Percentiles rank a stretch among this genome's conserved stretches.
These are phyloP conservation scores for Blastocystis sp. DNA, from an alignment of 352 stramenopile genomes.

Conservation along the genomic window DNA sequence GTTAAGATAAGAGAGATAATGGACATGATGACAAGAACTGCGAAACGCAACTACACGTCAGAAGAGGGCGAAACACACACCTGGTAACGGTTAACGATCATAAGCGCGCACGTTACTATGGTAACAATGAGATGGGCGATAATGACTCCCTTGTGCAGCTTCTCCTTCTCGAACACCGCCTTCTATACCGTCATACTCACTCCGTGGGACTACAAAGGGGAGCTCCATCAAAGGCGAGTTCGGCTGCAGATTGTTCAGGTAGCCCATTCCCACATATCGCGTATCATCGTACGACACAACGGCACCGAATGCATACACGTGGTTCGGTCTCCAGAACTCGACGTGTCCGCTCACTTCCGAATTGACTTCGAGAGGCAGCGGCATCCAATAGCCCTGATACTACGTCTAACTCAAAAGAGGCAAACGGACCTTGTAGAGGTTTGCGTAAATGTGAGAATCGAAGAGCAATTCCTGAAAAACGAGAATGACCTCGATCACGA, in stretches of 20 bases:
- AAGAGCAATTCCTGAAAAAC: slow-evolving; percentile 31
- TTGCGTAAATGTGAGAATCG: slow-evolving; percentile 9
- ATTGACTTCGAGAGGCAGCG: background rate
- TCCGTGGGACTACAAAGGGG: slow-evolving; percentile 14
- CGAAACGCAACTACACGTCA: slow-evolving; percentile 50
- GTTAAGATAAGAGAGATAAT: slow-evolving; percentile 66
- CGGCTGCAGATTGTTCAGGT: slow-evolving; percentile 39
- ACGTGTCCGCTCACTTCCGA: slow-evolving; percentile 22
- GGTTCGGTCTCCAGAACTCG: slow-evolving; percentile 28
- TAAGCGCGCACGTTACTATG: background rate
- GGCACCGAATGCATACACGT: slow-evolving; percentile 27
- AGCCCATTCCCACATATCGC: slow-evolving; percentile 11
- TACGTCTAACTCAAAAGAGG: background rate
- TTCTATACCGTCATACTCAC: background rate
- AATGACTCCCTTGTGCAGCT: slow-evolving; percentile 43
- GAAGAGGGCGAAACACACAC: background rate
- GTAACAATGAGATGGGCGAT: slow-evolving; percentile 38
- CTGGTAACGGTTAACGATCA: slow-evolving; percentile 31
- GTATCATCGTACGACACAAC: slow-evolving; percentile 2
- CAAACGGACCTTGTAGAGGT: slow-evolving; percentile 29
- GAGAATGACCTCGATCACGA: slow-evolving; percentile 13
- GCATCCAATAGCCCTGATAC: slow-evolving; percentile 57
- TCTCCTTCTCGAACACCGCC: slow-evolving; percentile 43
- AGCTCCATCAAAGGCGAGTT: slow-evolving; percentile 3
- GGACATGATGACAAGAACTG: slow-evolving; percentile 42